Conservation (phyloP, 169 alveolate species). For the Theileria parva region DNA sequence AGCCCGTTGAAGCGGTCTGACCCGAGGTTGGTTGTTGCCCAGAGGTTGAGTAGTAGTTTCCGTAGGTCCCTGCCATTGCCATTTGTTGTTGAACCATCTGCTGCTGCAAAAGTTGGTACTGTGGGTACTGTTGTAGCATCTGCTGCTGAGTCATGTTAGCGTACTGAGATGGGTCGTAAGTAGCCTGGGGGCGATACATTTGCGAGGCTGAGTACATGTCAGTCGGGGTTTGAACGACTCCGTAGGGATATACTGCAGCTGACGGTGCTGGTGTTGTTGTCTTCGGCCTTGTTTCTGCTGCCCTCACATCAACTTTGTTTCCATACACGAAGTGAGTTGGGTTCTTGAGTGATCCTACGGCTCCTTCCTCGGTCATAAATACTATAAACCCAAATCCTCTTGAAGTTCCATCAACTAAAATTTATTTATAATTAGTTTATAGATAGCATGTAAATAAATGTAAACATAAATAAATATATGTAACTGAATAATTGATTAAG, state of each 20-base stretch:
- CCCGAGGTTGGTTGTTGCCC: constrained; percentile 6
- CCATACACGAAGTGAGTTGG: constrained; percentile 67
- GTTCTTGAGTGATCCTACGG: constrained; percentile 33
- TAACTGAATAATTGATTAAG: neutral
- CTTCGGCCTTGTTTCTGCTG: constrained; percentile 55
- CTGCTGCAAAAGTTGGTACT: constrained; percentile 24
- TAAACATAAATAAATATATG: too few species aligned
- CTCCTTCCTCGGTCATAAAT: constrained; percentile 50
- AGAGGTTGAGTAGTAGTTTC: constrained; percentile 12
- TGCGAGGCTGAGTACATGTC: constrained; percentile 19
- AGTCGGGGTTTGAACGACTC: constrained; percentile 13
- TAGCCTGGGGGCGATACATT: constrained; percentile 20
- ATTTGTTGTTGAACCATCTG: constrained; percentile 34
- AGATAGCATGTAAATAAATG: neutral
- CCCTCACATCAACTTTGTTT: constrained; percentile 60
- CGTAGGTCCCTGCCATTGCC: constrained; percentile 28
- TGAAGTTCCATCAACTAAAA: constrained; percentile 57
- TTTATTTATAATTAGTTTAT: neutral
- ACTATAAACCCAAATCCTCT: constrained; percentile 64
- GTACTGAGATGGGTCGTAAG: constrained; percentile 31
- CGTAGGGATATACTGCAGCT: constrained; percentile 9
- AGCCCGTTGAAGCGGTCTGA: neutral
- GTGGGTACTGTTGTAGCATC: constrained; percentile 26
- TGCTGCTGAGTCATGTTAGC: constrained; percentile 33
- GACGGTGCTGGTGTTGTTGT: neutral